A percentile compares a stretch with the other conserved stretches of the same genome.
Evolutionary conservation across 2,329 filamentous ascomycete species (phyloP).

Genomic region (Colletotrichum sp.): DNA sequence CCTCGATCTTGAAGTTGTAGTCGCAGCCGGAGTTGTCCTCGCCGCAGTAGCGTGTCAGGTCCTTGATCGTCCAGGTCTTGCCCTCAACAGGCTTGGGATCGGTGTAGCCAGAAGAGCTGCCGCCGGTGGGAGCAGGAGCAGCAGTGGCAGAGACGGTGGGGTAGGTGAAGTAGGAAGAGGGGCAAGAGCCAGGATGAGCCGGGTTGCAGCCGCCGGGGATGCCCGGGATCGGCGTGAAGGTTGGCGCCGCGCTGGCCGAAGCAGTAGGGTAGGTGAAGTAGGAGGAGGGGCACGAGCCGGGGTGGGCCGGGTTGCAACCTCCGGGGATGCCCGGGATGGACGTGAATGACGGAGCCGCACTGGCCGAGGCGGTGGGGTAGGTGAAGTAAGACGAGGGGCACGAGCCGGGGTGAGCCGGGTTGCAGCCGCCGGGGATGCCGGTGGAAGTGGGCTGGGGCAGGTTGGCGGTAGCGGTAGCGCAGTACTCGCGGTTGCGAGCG

Average conservation of each 20-base stretch:
- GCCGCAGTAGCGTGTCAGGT: conserved; percentile 8
- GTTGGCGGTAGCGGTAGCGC: conserved; percentile 6
- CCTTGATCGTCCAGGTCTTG: conserved; percentile 12
- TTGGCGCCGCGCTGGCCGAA: background rate
- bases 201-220: conserved; percentile 19
- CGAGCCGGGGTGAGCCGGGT: conserved; percentile 17
- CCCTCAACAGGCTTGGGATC: background rate
- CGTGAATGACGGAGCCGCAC: background rate
- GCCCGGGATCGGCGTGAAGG: conserved; percentile 3
- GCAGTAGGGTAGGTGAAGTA: conserved; percentile 9
- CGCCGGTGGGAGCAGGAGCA: background rate
- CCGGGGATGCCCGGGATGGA: conserved; percentile 10
- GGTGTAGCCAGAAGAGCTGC: background rate
- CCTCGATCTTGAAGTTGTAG: conserved; percentile 16
- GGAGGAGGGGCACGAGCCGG: conserved; percentile 7
- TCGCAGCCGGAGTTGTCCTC: background rate
- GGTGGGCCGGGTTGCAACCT: conserved; percentile 18
- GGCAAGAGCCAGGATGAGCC: conserved; percentile 2
- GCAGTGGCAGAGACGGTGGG: background rate
- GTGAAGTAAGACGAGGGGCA: conserved; percentile 17
- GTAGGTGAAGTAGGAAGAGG: background rate
- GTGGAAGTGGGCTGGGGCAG: conserved; percentile 8
- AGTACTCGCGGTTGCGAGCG: conserved; percentile 17
- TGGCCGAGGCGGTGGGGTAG: background rate
- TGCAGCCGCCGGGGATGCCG: conserved; percentile 19